A percentile compares a stretch with the other conserved stretches of the same genome.
Evolutionary conservation across 306 rosid genomes (phyloP).

Genomic region (Prunus campanulata): DNA sequence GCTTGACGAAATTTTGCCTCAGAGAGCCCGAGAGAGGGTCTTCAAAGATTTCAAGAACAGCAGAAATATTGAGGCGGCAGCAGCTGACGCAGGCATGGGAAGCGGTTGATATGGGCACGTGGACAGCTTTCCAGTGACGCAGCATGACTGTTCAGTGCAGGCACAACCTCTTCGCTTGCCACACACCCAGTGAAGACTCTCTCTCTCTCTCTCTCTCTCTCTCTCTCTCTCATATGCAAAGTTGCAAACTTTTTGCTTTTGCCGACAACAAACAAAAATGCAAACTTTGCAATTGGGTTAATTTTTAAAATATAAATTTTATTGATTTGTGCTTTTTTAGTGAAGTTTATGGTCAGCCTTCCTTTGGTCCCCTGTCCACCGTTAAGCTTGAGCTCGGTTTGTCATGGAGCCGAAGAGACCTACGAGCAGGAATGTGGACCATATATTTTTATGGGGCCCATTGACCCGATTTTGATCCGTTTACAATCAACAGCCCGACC

Average conservation of each 20-base stretch:
- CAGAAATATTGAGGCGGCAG: background rate
- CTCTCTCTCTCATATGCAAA: background rate
- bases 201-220: no score
- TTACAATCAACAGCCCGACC: background rate
- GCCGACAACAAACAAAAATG: background rate
- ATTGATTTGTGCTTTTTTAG: no score
- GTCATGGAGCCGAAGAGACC: background rate
- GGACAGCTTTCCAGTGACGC: background rate
- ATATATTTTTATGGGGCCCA: background rate
- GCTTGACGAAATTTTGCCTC: background rate
- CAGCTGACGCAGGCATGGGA: background rate
- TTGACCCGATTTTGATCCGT: background rate
- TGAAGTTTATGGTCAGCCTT: no score
- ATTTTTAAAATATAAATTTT: no score
- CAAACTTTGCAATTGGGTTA: no score
- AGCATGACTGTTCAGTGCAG: background rate
- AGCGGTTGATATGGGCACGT: background rate
- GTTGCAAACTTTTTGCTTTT: background rate
- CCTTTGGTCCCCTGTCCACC: no score
- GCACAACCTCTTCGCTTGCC: background rate
- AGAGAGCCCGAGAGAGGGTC: background rate
- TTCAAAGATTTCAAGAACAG: background rate
- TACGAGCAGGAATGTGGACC: background rate
- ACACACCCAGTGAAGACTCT: background rate
- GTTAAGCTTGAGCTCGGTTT: no score